Conservation (phyloP, 2,329 filamentous ascomycete genomes). For the Epichloe sibirici region DNA sequence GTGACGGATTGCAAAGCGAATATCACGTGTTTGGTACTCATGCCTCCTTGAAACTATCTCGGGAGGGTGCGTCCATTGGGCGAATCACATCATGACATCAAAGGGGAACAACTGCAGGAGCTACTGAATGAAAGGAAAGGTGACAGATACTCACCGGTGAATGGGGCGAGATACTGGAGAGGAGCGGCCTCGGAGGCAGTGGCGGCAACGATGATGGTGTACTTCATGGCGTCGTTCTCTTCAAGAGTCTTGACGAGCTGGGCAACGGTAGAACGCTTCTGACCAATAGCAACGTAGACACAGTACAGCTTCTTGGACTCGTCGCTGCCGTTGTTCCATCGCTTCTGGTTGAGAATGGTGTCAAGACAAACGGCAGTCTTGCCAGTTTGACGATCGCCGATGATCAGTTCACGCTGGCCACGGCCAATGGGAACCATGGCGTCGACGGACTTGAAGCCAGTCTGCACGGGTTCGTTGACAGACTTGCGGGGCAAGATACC, state of each 20-base stretch:
- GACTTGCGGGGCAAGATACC: slow-evolving; percentile 95
- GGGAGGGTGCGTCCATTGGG: not conserved
- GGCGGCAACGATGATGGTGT: slow-evolving; percentile 84
- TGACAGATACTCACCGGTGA: slow-evolving; percentile 48
- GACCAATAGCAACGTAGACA: slow-evolving; percentile 95
- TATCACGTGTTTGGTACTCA: not conserved
- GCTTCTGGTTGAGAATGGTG: slow-evolving; percentile 98
- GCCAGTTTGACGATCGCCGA: slow-evolving; percentile 99
- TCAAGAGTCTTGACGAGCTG: slow-evolving; percentile 99
- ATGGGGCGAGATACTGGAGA: slow-evolving; percentile 87
- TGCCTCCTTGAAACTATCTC: not conserved
- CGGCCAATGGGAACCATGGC: slow-evolving; percentile 99
- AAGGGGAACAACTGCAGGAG: too few species aligned
- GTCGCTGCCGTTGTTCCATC: slow-evolving; percentile 80
- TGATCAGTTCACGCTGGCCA: slow-evolving; percentile 99
- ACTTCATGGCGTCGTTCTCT: slow-evolving; percentile 99
- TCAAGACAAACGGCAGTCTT: slow-evolving; percentile 99
- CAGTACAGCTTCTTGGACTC: slow-evolving; percentile 99
- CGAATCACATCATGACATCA: too few species aligned
- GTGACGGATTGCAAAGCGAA: not conserved
- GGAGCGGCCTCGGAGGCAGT: slow-evolving; percentile 95
- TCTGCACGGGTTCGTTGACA: slow-evolving; percentile 98
- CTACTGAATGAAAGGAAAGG: too few species aligned
- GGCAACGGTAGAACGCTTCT: slow-evolving; percentile 98
- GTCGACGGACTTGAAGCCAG: slow-evolving; percentile 97